Base-by-base conservation (phyloP, 495 filamentous ascomycete genomes). In the Gamarada debralockiae region DNA sequence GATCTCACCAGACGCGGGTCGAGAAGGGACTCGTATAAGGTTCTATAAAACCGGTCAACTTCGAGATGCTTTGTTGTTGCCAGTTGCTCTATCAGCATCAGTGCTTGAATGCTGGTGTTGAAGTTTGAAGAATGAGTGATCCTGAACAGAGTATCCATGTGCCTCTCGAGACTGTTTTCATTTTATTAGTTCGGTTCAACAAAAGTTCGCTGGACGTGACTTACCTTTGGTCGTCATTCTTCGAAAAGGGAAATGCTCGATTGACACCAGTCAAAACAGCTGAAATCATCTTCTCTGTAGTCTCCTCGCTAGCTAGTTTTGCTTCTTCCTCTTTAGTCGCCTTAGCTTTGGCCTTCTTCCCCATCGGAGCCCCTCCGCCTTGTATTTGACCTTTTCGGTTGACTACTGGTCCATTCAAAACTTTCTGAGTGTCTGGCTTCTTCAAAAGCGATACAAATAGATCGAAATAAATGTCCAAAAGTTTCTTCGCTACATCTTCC, bases 101-200 rank as follows among this genome's bases (percentile, higher is more conserved):
- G 73, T 29, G 93, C 93, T 67, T 97, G 93, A 24, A 98, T 88
- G 63, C 90, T 92, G 7, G 95, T 98, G 72, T 97, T 97, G 75
- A 98, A 97, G 65, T 97, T 98, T 12, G 93, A 90, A 0, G 93
- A 97, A 67, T 98, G 92, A 0, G 93, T 95, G 56, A 98, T 92
- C 58, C 81, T 80, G 76, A 97, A 98, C 25, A 98, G 73, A 3
- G 91, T 95, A 64, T 97, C 88, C 52, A 97, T 79, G 56, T 97
- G 92, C 52, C 85, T 85, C 56, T 92, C 87, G 50, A 97, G 78
- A 25, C 61, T 63, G 38, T 20, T 37, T 21, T 79, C 82, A 15
- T 12, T n/a, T n/a, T 14, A 63, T 18, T 40, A 50, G 34, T 47
- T 58, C 57, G 67, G 41, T 65, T 69, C 55, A 60, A 49, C 40